phyloP scores from a whole-genome alignment of 2,329 filamentous ascomycete species.

The Penicillium decumbens region DNA sequence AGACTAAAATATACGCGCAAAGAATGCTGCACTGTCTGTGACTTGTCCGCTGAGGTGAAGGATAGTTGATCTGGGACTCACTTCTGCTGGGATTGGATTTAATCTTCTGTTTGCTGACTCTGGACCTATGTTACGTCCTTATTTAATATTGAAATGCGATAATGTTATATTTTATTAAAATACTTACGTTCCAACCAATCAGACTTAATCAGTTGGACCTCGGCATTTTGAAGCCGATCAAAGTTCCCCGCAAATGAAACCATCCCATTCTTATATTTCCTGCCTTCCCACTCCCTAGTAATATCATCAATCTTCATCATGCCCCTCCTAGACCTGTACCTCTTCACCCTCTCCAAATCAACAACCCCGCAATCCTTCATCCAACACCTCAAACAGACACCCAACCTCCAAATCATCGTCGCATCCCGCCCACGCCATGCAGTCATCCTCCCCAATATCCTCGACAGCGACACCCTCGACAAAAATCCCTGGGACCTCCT shows the following conservation, averaged over 20 bases:
- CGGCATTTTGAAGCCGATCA: slow-evolving; percentile 1
- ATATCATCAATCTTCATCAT: slow-evolving; percentile 16
- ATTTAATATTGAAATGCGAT: slow-evolving; percentile 12
- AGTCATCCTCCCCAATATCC: slow-evolving; percentile 33
- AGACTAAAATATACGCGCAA: neutral
- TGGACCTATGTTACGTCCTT: slow-evolving; percentile 4
- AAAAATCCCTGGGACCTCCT: slow-evolving; percentile 35
- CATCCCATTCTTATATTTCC: neutral
- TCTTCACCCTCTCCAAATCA: slow-evolving; percentile 26
- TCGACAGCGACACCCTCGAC: slow-evolving; percentile 30
- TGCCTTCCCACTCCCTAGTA: neutral
- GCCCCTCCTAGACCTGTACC: slow-evolving; percentile 37
- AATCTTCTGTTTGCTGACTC: slow-evolving; percentile 7
- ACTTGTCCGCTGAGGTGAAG: neutral
- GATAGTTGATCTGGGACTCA: neutral
- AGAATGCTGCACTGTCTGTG: neutral
- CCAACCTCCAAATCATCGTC: slow-evolving; percentile 28
- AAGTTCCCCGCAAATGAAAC: slow-evolving; percentile 2
- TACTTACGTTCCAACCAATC: neutral
- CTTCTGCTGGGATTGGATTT: slow-evolving; percentile 1
- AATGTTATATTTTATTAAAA: slow-evolving; percentile 1
- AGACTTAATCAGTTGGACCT: slow-evolving; percentile 2
- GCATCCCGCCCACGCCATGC: slow-evolving; percentile 35
- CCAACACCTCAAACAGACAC: slow-evolving; percentile 22
- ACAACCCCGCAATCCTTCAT: slow-evolving; percentile 27